phyloP scores from a whole-genome alignment of 352 stramenopile genomes.

The Phytophthora meadii region DNA sequence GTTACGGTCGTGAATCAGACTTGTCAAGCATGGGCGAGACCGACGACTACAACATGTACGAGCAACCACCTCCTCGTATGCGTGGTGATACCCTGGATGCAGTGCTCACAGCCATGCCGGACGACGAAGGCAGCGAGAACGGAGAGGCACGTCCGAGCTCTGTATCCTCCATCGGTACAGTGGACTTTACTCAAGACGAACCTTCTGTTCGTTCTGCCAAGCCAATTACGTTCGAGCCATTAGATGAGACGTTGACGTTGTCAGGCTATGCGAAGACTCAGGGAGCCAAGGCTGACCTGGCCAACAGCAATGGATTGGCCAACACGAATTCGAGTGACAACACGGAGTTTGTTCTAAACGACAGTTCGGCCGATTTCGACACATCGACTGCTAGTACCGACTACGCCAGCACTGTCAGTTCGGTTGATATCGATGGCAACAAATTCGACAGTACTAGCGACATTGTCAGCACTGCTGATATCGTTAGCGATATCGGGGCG shows the following conservation, averaged over 20 bases:
- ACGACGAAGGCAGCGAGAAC: conserved; percentile 30
- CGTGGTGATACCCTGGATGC: conserved; percentile 39
- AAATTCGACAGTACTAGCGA: conserved; percentile 31
- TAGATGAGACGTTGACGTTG: conserved; percentile 49
- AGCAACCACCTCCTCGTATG: conserved; percentile 39
- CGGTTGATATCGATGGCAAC: conserved; percentile 42
- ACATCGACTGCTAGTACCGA: conserved; percentile 36
- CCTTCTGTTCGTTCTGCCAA: conserved; percentile 38
- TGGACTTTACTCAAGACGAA: conserved; percentile 59
- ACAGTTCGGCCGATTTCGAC: conserved; percentile 32
- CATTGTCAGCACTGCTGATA: conserved; percentile 22
- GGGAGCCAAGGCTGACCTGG: conserved; percentile 2
- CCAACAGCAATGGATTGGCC: conserved; percentile 18
- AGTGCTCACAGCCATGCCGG: conserved; percentile 31
- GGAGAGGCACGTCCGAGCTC: conserved; percentile 36
- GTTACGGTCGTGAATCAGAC: conserved; percentile 63
- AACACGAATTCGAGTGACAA: conserved; percentile 39
- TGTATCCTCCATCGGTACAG: conserved; percentile 61
- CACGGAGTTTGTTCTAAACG: conserved; percentile 38
- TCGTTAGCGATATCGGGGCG: conserved; percentile 13
- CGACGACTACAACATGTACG: conserved; percentile 60
- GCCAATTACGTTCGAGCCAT: conserved; percentile 33
- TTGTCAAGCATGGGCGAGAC: conserved; percentile 61
- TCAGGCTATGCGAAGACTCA: conserved; percentile 33
- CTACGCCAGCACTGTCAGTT: conserved; percentile 40